Conservation (phyloP, 2,329 filamentous ascomycete species). For the Penicillium sp. region DNA sequence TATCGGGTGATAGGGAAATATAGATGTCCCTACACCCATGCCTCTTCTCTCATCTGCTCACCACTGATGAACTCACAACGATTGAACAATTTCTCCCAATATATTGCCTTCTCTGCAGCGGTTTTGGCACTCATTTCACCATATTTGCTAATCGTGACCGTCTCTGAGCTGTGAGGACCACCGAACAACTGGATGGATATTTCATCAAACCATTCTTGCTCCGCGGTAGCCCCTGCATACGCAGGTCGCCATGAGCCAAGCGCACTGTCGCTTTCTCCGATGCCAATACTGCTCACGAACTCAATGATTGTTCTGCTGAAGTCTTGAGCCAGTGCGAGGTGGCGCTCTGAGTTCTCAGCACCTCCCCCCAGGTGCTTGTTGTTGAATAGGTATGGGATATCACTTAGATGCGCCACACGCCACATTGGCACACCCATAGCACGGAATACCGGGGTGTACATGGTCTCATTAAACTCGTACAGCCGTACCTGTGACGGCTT, state of each 20-base stretch:
- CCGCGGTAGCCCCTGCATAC: background rate
- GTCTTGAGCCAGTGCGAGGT: constrained; percentile 11
- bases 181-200: constrained; percentile 19
- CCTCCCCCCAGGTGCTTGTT: constrained; percentile 13
- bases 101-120: constrained; percentile 7
- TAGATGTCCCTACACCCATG: constrained; percentile 7
- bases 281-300: constrained; percentile 8
- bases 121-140: background rate
- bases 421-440: constrained; percentile 40
- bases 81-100: constrained; percentile 18
- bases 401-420: constrained; percentile 40
- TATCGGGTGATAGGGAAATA: background rate
- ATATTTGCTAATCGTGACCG: background rate
- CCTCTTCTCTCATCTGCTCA: constrained; percentile 15
- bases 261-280: background rate
- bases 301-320: constrained; percentile 19
- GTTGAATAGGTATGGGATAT: constrained; percentile 40
- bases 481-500: constrained; percentile 26
- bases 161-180: background rate
- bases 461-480: constrained; percentile 37
- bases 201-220: background rate
- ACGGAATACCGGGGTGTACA: constrained; percentile 31
- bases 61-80: constrained; percentile 22
- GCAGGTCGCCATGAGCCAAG: constrained; percentile 4
- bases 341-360: constrained; percentile 18